A percentile compares a stretch with the other conserved stretches of the same genome.
Conservation (phyloP, 352 stramenopile species). For the Plasmopara halstedii region DNA sequence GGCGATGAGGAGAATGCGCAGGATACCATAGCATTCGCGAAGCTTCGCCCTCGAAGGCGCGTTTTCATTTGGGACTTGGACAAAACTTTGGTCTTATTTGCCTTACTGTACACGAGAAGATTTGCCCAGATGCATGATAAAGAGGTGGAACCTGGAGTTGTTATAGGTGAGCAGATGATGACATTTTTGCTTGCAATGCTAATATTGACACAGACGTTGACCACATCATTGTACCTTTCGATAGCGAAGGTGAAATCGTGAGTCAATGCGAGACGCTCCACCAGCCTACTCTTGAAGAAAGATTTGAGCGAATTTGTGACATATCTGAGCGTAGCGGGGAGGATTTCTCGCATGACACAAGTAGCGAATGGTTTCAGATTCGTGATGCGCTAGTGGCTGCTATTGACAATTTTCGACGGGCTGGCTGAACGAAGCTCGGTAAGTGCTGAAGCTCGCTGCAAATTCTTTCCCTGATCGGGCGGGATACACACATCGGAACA, state of each 20-base stretch:
- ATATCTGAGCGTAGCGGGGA: constrained; percentile 72
- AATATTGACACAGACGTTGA: constrained; percentile 67
- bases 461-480: not conserved
- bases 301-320: constrained; percentile 60
- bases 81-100: constrained; percentile 77
- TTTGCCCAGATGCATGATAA: constrained; percentile 60
- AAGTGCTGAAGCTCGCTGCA: constrained; percentile 50
- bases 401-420: constrained; percentile 69
- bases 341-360: constrained; percentile 57
- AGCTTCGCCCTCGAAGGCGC: constrained; percentile 15
- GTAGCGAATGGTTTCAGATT: constrained; percentile 65
- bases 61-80: constrained; percentile 83
- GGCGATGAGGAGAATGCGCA: not conserved
- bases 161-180: constrained; percentile 81
- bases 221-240: constrained; percentile 35
- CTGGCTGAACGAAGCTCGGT: constrained; percentile 53
- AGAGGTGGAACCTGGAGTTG: constrained; percentile 46
- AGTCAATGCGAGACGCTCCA: not conserved
- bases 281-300: constrained; percentile 16
- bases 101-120: constrained; percentile 64
- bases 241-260: not conserved
- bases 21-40: not conserved
- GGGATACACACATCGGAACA: not conserved
- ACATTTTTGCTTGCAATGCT: constrained; percentile 70
- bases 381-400: constrained; percentile 52